Percentiles rank a stretch among this genome's conserved stretches.
These are phyloP conservation scores for Phyllostachys edulis DNA, from an alignment of 176 grass and related monocot genomes.

Conservation along the genomic window DNA sequence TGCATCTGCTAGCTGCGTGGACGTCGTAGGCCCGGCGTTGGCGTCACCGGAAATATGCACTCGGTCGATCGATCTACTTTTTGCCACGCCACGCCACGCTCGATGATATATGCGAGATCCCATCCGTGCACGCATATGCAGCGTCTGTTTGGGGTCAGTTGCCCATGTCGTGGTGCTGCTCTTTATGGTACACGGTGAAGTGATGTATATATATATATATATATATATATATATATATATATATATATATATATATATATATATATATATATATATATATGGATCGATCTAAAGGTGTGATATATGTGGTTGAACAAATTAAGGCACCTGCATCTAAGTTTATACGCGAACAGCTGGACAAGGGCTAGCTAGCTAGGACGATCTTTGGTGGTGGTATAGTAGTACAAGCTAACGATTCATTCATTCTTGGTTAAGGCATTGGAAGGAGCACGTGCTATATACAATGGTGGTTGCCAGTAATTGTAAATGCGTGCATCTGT, in stretches of 20 bases:
- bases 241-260: no score
- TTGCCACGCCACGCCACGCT: not conserved
- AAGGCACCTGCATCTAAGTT: not conserved
- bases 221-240: no score
- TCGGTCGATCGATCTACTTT: not conserved
- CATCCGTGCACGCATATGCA: not conserved
- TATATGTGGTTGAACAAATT: not conserved
- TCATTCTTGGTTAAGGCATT: not conserved
- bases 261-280: no score
- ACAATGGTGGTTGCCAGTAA: not conserved
- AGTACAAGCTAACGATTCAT: not conserved
- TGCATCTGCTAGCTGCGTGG: not conserved
- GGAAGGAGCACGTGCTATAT: no score
- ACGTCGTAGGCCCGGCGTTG: not conserved
- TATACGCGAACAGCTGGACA: not conserved
- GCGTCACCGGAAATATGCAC: conserved; percentile 27
- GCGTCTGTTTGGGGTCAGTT: not conserved
- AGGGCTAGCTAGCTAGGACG: not conserved
- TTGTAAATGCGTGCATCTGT: not conserved
- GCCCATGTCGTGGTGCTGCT: not conserved
- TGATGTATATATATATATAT: no score
- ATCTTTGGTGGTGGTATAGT: not conserved
- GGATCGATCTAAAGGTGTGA: not conserved
- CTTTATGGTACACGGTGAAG: conserved; percentile 9
- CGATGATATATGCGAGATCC: not conserved